A percentile compares a stretch with the other conserved stretches of the same genome.
phyloP scores from a whole-genome alignment of 2,329 filamentous ascomycete species.

The Orbilia ellipsospora region DNA sequence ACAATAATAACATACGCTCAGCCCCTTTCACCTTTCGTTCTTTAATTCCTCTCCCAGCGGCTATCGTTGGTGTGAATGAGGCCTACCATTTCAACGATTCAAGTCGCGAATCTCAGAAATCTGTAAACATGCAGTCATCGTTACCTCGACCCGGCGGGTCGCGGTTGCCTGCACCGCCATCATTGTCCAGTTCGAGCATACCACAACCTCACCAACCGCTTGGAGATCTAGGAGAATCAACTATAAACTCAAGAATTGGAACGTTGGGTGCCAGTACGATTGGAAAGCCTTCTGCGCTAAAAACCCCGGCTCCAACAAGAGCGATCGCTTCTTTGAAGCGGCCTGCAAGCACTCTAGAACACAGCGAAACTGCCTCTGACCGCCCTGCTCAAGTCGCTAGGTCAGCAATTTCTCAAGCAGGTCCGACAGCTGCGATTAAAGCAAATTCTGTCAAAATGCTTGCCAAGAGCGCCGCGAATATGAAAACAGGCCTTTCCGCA shows the following conservation, averaged over 20 bases:
- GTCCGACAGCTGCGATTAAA: slow-evolving; percentile 9
- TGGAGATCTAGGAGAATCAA: slow-evolving; percentile 41
- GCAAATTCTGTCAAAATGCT: slow-evolving; percentile 13
- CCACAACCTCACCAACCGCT: slow-evolving; percentile 36
- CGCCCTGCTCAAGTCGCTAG: slow-evolving; percentile 48
- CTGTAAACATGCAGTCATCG: slow-evolving; percentile 47
- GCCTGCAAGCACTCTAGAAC: slow-evolving; percentile 27
- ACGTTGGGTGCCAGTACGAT: slow-evolving; percentile 26
- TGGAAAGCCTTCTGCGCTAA: slow-evolving; percentile 38
- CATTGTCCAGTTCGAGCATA: slow-evolving; percentile 8
- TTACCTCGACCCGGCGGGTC: slow-evolving; percentile 54
- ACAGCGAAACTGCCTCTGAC: slow-evolving; percentile 24
- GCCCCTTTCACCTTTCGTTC: slow-evolving; percentile 15
- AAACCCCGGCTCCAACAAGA: slow-evolving; percentile 18
- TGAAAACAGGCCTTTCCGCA: slow-evolving; percentile 8
- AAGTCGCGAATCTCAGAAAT: slow-evolving; percentile 13
- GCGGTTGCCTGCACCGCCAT: slow-evolving; percentile 46
- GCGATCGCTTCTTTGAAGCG: slow-evolving; percentile 31
- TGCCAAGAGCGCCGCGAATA: slow-evolving; percentile 14
- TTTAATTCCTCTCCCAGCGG: slow-evolving; percentile 17
- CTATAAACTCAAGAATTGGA: slow-evolving; percentile 44
- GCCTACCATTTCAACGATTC: slow-evolving; percentile 14
- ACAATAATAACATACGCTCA: background rate
- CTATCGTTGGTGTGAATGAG: slow-evolving; percentile 39
- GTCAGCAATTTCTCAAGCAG: slow-evolving; percentile 44